Evolutionary conservation across 2,329 filamentous ascomycete genomes (phyloP), one percentile per base, ranked within the genome.

Genomic region (Scopulariopsis brevicaulis): DNA sequence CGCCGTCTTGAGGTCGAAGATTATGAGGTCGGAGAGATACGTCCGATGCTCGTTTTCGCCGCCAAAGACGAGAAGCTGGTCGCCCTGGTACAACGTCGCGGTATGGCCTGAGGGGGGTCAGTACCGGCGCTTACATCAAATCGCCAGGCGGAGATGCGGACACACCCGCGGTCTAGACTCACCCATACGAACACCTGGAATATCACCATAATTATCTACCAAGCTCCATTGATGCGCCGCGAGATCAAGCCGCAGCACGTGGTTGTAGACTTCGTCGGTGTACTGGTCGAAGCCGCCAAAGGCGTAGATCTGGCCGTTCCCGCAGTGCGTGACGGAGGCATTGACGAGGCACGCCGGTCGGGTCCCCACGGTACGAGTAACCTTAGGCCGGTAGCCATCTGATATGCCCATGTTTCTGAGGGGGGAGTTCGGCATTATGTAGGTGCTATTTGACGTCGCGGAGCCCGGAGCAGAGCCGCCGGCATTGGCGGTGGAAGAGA

Each of bases 271-370:
- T 76, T 99, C 94, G 70, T 99, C 94, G 0, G 94, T 99, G 69
- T 96, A 97, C 72, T 97, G 93, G 69, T 99, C 94, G 68, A 99
- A 99, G 20, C 94, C 94, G 51, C 94, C 94, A 76, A 99, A 99
- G 12, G 93, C 94, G 72, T 95, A 97, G 65, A 99, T 97, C 71
- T 94, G 86, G 70, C 97, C 94, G 73, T 96, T 94, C 60, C 92
- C 92, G 67, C 94, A 96, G 71, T 96, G 96, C n/a, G 94, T 99
- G 60, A 97, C 93, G 1, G 94, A 97, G 56, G 94, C 94, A 77
- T 99, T 99, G 64, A 99, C 93, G 55, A 99, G 80, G 68, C 93
- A 97, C 40, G 94, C 92, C 43, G 94, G 94, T 63, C 92, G 84
- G 72, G 90, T 85, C 53, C 88, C 88, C 54, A 88, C 77, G 14